Conservation (phyloP, 192 early-diverging fungal species). For the Backusella tarrabulga region DNA sequence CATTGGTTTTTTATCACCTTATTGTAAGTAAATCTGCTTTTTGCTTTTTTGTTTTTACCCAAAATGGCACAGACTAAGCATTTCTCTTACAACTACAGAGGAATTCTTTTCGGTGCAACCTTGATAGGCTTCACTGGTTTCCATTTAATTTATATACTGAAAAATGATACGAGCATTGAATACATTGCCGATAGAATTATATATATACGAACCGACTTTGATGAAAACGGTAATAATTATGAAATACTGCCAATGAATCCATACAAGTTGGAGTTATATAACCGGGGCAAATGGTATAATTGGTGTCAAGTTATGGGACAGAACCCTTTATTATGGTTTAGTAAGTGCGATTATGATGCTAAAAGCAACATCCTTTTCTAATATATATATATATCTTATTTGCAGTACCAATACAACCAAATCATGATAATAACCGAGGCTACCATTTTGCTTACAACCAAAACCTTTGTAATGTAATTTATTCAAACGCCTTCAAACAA, state of each 20-base stretch:
- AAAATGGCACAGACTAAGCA: background rate
- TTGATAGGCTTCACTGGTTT: conserved; percentile 38
- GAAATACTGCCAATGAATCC: conserved; percentile 36
- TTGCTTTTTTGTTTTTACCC: too few species aligned
- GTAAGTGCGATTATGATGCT: conserved; percentile 16
- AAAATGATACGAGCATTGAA: conserved; percentile 49
- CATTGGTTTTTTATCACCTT: conserved; percentile 21
- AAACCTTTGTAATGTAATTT: background rate
- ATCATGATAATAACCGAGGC: background rate
- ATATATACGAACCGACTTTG: conserved; percentile 38
- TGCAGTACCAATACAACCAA: background rate
- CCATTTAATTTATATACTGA: conserved; percentile 40
- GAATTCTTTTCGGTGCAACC: conserved; percentile 40
- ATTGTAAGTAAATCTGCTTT: conserved; percentile 19
- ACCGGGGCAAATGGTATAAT: conserved; percentile 35
- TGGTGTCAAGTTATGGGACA: conserved; percentile 47
- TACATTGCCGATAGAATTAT: conserved; percentile 28
- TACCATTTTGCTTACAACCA: background rate
- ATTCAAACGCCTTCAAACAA: background rate
- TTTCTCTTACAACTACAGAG: conserved; percentile 19
- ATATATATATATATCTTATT: background rate
- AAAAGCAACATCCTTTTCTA: background rate
- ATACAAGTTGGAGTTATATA: conserved; percentile 35
- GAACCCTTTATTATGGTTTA: conserved; percentile 24
- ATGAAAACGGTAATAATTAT: conserved; percentile 28